Evolutionary conservation across 768 basidiomycete genomes (phyloP).

Genomic region (Rhodotorula diobovata): DNA sequence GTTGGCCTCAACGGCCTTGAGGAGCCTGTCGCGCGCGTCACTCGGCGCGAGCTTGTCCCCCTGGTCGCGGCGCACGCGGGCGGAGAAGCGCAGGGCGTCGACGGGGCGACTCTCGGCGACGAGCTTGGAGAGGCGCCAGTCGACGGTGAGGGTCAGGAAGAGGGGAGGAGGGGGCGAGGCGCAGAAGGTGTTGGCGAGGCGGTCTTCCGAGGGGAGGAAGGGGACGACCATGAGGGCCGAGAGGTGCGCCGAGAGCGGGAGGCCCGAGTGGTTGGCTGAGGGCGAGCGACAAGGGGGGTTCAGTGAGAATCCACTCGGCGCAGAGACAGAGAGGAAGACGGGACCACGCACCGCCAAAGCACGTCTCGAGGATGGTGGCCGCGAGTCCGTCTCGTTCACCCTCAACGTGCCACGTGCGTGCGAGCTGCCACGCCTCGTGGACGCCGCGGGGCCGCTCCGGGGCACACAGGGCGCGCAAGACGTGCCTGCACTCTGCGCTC

Average conservation of each 20-base stretch:
- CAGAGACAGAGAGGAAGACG: neutral
- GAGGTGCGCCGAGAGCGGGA: conserved; percentile 18
- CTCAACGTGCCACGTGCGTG: conserved; percentile 20
- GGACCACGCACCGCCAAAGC: conserved; percentile 32
- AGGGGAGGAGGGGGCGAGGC: neutral
- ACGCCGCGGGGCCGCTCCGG: conserved; percentile 9
- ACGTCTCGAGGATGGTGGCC: conserved; percentile 16
- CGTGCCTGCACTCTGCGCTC: conserved; percentile 10
- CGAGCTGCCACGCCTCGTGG: conserved; percentile 34
- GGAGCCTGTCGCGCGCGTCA: conserved; percentile 24
- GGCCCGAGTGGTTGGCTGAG: conserved; percentile 25
- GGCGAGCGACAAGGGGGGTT: neutral
- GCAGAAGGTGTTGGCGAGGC: conserved; percentile 23
- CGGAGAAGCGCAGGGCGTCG: conserved; percentile 30
- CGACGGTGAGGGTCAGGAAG: conserved; percentile 10
- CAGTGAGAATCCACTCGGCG: too few species aligned
- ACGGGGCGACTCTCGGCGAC: conserved; percentile 28
- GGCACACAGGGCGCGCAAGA: conserved; percentile 27
- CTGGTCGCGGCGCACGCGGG: neutral
- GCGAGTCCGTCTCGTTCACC: conserved; percentile 12
- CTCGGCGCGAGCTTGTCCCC: neutral
- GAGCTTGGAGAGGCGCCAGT: conserved; percentile 36
- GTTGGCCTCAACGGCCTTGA: conserved; percentile 27
- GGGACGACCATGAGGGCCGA: conserved; percentile 22
- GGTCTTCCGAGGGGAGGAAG: conserved; percentile 21